These are phyloP conservation scores for Xylariaceae sp. DNA, from an alignment of 2,329 filamentous ascomycete species.

Conservation along the genomic window DNA sequence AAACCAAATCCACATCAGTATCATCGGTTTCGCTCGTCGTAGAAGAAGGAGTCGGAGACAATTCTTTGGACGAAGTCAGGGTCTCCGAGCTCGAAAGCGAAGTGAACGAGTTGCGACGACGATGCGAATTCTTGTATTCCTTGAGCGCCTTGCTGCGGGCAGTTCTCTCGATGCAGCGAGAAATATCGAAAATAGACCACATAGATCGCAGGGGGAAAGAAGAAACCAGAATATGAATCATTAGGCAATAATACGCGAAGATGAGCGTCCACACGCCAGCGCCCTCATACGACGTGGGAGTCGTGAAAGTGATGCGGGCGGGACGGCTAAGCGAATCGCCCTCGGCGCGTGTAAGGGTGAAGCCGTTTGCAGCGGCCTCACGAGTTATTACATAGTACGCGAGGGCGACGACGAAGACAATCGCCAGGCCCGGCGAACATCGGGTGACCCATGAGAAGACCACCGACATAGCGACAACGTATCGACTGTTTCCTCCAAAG, in stretches of 20 bases:
- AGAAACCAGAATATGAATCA: conserved; percentile 60
- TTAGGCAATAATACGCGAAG: conserved; percentile 60
- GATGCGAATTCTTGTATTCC: conserved; percentile 43
- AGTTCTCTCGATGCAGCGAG: conserved; percentile 43
- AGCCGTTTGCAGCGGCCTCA: conserved; percentile 41
- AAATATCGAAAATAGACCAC: conserved; percentile 56
- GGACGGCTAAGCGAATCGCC: conserved; percentile 35
- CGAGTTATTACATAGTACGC: conserved; percentile 52
- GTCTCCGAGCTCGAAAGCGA: conserved; percentile 55
- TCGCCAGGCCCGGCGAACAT: conserved; percentile 51
- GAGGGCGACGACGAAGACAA: conserved; percentile 44
- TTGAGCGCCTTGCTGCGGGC: conserved; percentile 42
- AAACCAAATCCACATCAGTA: conserved; percentile 42
- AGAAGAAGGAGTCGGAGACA: conserved; percentile 36
- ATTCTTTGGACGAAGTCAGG: conserved; percentile 42
- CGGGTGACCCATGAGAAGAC: conserved; percentile 50
- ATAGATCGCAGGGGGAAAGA: conserved; percentile 58
- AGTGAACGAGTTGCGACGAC: conserved; percentile 48
- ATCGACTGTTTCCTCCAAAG: conserved; percentile 21
- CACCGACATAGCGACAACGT: conserved; percentile 41
- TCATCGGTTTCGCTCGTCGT: conserved; percentile 49
- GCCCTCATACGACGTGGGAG: conserved; percentile 34
- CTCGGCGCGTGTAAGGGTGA: conserved; percentile 40
- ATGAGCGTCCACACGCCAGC: conserved; percentile 47
- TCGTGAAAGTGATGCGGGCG: conserved; percentile 28